Percentiles rank a stretch among this genome's conserved stretches.
Conservation (phyloP, 495 filamentous ascomycete genomes). For the Tuber melanosporum region DNA sequence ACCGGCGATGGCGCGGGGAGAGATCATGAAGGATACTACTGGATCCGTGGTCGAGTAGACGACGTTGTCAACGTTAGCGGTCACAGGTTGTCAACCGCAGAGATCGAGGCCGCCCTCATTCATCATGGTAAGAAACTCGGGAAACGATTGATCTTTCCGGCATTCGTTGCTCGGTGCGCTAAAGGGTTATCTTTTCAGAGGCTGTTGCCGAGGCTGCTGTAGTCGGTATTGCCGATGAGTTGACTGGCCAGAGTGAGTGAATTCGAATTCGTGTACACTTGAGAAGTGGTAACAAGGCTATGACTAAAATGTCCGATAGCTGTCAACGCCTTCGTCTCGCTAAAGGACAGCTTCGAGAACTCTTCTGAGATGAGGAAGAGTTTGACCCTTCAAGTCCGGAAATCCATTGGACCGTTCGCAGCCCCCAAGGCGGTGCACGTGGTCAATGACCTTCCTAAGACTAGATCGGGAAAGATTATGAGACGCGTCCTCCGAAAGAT, state of each 20-base stretch:
- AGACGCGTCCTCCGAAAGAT: constrained; percentile 94
- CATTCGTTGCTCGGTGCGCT: not conserved
- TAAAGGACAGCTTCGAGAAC: constrained; percentile 78
- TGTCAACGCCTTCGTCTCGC: constrained; percentile 90
- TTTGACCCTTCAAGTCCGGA: constrained; percentile 86
- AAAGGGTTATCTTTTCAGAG: constrained; percentile 41
- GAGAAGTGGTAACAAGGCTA: not conserved
- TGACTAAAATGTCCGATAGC: constrained; percentile 37
- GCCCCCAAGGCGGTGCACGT: constrained; percentile 89
- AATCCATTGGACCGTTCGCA: constrained; percentile 94
- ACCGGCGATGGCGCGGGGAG: constrained; percentile 95
- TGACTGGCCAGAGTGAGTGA: constrained; percentile 68
- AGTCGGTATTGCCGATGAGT: constrained; percentile 84
- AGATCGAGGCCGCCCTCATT: constrained; percentile 93
- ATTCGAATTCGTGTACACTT: not conserved
- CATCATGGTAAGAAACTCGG: constrained; percentile 62
- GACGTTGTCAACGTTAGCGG: constrained; percentile 98
- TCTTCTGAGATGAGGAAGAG: constrained; percentile 84
- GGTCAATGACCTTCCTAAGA: constrained; percentile 91
- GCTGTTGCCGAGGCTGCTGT: constrained; percentile 91
- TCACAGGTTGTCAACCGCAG: constrained; percentile 91
- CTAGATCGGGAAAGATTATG: constrained; percentile 97
- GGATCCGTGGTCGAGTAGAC: constrained; percentile 97
- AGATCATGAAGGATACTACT: constrained; percentile 98
- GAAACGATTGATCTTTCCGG: not conserved